Evolutionary conservation across 371 early-diverging fungal species (phyloP), one percentile per base, ranked within the genome.

Genomic region (Neoconidiobolus thromboides): DNA sequence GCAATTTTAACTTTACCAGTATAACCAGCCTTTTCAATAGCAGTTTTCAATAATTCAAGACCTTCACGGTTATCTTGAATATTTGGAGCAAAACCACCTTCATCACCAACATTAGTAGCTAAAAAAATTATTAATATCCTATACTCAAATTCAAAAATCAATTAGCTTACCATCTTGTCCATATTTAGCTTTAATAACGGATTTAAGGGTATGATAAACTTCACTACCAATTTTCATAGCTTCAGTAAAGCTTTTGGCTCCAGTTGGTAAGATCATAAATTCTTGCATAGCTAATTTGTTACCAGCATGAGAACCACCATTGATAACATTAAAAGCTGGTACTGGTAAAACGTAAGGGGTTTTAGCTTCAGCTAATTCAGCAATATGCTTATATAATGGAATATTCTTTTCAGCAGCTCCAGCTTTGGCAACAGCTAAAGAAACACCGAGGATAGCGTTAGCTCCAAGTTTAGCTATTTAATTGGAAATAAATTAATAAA

Each of bases 21-120:
- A 80, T 92, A 95, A 48, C 96, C 91, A 64, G 95, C 91, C 70
- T 82, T 82, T 58, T 76, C 86, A 64, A 95, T 93, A 60, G 98
- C 93, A 61, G 76, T 64, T 65, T 77, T 78, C 57, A 99, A 76
- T 55, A 99, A 82, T 61, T 93, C 89, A 47, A 99, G 86, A 67
- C 94, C 97, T 76, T 98, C 98, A 66, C 80, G 77, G 78, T 86
- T 87, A 70, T 92, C 86, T 75, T 91, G 91, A 68, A 99, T 92
- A 76, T 97, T 96, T 70, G 99, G 99, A 53, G 98, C 99, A 72
- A 98, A 99, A 63, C 99, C 99, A 71, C 99, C 99, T 78, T 99
- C 99, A 71, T 99, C 99, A 68, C 99, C 99, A 63, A 99, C 99
- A 71, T 92, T 91, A 71, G 91, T 94, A 68, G 93, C 81, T 67